Evolutionary conservation across 352 stramenopile species (phyloP).

Genomic region (Globisporangium camurandrum): DNA sequence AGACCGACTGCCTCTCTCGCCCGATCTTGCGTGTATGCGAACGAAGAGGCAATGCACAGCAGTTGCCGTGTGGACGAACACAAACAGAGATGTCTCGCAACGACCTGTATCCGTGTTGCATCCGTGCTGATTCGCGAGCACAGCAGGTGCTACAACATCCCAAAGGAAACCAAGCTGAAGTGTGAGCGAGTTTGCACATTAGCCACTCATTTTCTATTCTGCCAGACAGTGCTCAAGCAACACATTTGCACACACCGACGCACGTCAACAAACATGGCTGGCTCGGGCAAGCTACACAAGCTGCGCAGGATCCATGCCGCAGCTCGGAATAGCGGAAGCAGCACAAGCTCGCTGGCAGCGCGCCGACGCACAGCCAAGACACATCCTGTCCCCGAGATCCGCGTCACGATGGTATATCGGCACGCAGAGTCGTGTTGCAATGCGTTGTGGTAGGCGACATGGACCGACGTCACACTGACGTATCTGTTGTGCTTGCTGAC

Average conservation of each 20-base stretch:
- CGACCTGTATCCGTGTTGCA: too few relatives aligned
- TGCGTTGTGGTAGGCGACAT: background rate
- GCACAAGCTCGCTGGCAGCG: background rate
- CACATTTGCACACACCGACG: too few relatives aligned
- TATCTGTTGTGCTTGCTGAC: background rate
- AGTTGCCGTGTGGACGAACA: background rate
- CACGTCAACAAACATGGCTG: too few relatives aligned
- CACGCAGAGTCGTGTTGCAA: background rate
- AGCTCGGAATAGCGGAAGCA: background rate
- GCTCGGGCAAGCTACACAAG: background rate
- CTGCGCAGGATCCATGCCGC: conserved; percentile 2
- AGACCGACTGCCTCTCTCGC: too few relatives aligned
- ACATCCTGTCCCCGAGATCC: background rate
- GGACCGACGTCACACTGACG: background rate
- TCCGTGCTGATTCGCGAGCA: too few relatives aligned
- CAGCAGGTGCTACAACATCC: too few relatives aligned
- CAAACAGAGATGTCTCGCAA: background rate
- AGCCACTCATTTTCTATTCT: too few relatives aligned
- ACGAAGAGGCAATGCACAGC: background rate
- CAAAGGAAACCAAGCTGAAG: too few relatives aligned
- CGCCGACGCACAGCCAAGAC: background rate
- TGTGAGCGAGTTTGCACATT: too few relatives aligned
- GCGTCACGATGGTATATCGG: background rate
- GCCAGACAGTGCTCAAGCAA: too few relatives aligned
- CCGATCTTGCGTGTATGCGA: too few relatives aligned